Evolutionary conservation across 1,139 yeast genomes (phyloP), one percentile per base, ranked within the genome.

Genomic region (Sugiyamaella neomexicana): DNA sequence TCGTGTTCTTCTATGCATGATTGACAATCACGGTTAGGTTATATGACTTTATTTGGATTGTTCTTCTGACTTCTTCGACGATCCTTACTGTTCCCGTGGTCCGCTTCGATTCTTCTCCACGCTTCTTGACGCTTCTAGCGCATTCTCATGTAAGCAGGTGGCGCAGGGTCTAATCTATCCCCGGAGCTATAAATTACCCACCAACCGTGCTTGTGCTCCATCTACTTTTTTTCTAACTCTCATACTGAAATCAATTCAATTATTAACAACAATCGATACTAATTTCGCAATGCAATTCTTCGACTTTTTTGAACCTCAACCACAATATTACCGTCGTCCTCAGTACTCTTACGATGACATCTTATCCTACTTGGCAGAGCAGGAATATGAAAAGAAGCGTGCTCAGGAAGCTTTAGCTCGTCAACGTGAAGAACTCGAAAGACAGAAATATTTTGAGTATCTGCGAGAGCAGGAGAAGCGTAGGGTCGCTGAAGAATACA

Each of bases 341-440:
- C 43, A 38, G 13, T 15, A 13, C 36, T 47, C 51, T 16, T 47
- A 47, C 37, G 51, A 40, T 7, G 51, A 47, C n/a, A 17, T 40
- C 15, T 7, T 47, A 20, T 39, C 51, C 29, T 47, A 47, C 42
- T 20, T 49, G 36, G 55, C 55, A 31, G 39, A 48, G n/a, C 48
- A 48, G n/a, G 56, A 49, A 15, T 49, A 49, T 39, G 50, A 53
- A 29, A 44, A 34, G 1, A 46, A 49, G 25, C 50, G 49, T 5
- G 53, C 43, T 13, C 47, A 48, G 31, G 23, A 20, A 12, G 17
- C 13, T 9, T 41, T 27, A 10, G 55, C 52, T 36, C 20, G 42
- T 20, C 49, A 20, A 17, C 37, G 31, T 13, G 47, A 46, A 25
- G 47, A 53, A 25, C 27, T 23, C 15, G 43, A 53, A 27, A 52